Percentiles rank a stretch among this genome's conserved stretches.
These are phyloP conservation scores for Chlamydomonas applanata DNA, from an alignment of 139 green algal genomes.

Conservation along the genomic window DNA sequence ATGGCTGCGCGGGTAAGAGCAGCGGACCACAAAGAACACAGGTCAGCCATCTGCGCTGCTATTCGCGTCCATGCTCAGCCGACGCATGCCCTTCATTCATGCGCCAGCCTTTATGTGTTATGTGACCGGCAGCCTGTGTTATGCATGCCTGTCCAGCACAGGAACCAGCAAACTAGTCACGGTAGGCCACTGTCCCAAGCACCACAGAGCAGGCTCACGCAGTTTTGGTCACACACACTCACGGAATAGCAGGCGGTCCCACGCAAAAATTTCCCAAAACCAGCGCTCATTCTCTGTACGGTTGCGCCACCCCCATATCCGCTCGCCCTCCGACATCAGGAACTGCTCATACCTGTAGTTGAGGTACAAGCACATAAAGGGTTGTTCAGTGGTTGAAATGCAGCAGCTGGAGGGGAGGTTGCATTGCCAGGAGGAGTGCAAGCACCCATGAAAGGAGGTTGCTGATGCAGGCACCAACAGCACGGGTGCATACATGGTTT, in stretches of 20 bases:
- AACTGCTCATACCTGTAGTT: constrained; percentile 50
- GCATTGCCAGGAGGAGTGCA: too few species aligned
- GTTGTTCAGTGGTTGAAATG: too few species aligned
- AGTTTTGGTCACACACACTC: constrained; percentile 25
- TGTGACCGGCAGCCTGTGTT: not conserved
- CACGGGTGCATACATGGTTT: too few species aligned
- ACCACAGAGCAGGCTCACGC: not conserved
- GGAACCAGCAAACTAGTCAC: not conserved
- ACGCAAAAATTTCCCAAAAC: constrained; percentile 60
- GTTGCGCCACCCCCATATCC: constrained; percentile 60
- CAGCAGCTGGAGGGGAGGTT: too few species aligned
- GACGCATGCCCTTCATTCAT: too few species aligned
- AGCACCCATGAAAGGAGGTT: too few species aligned
- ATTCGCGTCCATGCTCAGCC: too few species aligned
- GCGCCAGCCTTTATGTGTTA: too few species aligned
- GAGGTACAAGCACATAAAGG: not conserved
- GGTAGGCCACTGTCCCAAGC: not conserved
- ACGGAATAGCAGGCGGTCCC: constrained; percentile 44
- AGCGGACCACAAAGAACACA: too few species aligned
- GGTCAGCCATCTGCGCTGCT: too few species aligned
- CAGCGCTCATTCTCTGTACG: constrained; percentile 59
- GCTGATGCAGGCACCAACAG: too few species aligned
- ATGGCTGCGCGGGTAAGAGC: constrained; percentile 25
- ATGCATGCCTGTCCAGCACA: not conserved
- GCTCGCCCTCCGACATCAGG: constrained; percentile 55